Evolutionary conservation across 257 asterid genomes (phyloP).

Genomic region (Ligustrum vulgare): DNA sequence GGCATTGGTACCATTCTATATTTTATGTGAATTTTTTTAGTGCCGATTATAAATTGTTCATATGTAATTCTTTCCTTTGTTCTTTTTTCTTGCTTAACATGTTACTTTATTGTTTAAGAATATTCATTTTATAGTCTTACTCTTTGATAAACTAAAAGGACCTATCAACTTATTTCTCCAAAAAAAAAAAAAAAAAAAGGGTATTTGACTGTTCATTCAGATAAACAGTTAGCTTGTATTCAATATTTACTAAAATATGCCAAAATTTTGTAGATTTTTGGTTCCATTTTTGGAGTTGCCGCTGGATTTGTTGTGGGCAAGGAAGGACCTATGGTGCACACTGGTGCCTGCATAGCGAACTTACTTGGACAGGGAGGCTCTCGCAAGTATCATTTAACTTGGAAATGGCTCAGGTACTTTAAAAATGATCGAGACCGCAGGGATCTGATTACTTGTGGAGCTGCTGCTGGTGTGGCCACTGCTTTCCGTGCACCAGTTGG

Average conservation of each 20-base stretch:
- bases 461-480: constrained; percentile 99
- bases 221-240: neutral
- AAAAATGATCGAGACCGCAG: constrained; percentile 94
- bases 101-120: neutral
- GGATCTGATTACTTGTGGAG: constrained; percentile 98
- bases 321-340: constrained; percentile 99
- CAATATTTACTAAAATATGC: neutral
- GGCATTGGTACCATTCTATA: neutral
- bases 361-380: constrained; percentile 99
- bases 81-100: neutral
- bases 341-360: constrained; percentile 97
- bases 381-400: constrained; percentile 88
- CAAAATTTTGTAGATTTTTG: constrained; percentile 61
- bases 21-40: neutral
- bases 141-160: neutral
- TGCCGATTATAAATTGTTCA: neutral
- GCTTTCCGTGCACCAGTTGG: constrained; percentile 99
- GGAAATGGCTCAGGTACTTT: constrained; percentile 91
- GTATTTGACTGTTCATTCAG: neutral
- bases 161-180: neutral
- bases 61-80: neutral
- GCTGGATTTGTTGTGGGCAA: constrained; percentile 99
- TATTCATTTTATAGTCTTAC: neutral
- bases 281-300: constrained; percentile 90
- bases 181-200: neutral